These are phyloP conservation scores for Rhizomucor pusillus DNA, from an alignment of 371 early-diverging fungal genomes.

Conservation along the genomic window DNA sequence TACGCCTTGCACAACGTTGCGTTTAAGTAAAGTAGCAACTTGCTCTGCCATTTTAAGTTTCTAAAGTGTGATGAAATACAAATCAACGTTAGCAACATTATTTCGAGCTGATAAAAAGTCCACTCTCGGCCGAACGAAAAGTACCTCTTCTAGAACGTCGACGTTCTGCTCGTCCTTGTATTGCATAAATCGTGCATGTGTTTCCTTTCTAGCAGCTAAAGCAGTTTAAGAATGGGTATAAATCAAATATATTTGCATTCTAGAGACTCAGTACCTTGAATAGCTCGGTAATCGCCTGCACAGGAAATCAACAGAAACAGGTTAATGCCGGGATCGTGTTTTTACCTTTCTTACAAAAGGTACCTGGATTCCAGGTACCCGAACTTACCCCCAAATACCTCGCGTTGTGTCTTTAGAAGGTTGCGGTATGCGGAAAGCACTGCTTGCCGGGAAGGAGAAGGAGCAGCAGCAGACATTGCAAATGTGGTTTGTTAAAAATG, in stretches of 20 bases:
- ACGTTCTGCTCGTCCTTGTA: constrained; percentile 42
- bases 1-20: constrained; percentile 43
- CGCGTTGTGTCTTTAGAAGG: constrained; percentile 38
- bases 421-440: constrained; percentile 40
- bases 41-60: constrained; percentile 39
- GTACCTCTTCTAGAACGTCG: constrained; percentile 44
- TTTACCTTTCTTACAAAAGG: background rate
- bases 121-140: no score
- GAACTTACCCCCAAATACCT: constrained; percentile 43
- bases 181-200: constrained; percentile 42
- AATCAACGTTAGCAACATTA: no score
- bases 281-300: constrained; percentile 32
- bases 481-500: no score
- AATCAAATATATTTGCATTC: background rate
- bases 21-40: constrained; percentile 33
- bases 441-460: constrained; percentile 35
- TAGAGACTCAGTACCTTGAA: constrained; percentile 23
- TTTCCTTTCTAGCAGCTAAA: constrained; percentile 43
- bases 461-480: constrained; percentile 6
- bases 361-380: no score
- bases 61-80: constrained; percentile 10
- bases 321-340: background rate
- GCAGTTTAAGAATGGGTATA: constrained; percentile 2
- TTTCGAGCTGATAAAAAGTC: background rate
- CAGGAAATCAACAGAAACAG: background rate